Evolutionary conservation across 1,139 yeast genomes (phyloP).

Genomic region (Suhomyces kunorum): DNA sequence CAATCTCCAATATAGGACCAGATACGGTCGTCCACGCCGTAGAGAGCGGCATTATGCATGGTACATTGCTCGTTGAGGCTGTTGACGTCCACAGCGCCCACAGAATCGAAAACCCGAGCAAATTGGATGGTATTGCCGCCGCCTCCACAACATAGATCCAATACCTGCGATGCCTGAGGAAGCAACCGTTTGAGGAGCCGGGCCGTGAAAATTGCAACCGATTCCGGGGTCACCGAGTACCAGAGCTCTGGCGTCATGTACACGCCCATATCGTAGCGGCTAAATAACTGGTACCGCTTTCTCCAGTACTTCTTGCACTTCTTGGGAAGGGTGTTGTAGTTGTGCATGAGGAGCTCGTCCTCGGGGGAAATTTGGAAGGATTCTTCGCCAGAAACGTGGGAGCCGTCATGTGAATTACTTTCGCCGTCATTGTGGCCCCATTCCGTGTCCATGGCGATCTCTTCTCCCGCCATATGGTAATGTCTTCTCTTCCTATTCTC

Average conservation of each 20-base stretch:
- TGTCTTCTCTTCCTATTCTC: not conserved
- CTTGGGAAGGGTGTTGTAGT: slow-evolving; percentile 41
- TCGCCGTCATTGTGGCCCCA: no score
- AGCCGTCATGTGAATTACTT: no score
- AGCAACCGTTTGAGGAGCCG: slow-evolving; percentile 43
- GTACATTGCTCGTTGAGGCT: slow-evolving; percentile 66
- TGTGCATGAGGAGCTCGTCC: slow-evolving; percentile 43
- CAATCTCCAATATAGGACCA: slow-evolving; percentile 59
- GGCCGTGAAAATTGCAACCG: slow-evolving; percentile 65
- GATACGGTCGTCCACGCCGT: slow-evolving; percentile 55
- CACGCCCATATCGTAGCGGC: slow-evolving; percentile 67
- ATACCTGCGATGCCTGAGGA: slow-evolving; percentile 47
- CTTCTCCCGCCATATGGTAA: not conserved
- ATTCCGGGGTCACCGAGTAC: slow-evolving; percentile 92
- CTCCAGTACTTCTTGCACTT: slow-evolving; percentile 58
- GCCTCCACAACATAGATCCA: slow-evolving; percentile 92
- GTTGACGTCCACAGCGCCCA: slow-evolving; percentile 69
- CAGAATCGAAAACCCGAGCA: slow-evolving; percentile 57
- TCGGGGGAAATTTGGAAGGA: slow-evolving; percentile 24
- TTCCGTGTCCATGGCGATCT: no score
- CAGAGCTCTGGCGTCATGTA: slow-evolving; percentile 75
- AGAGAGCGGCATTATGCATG: slow-evolving; percentile 67
- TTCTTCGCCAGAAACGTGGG: slow-evolving; percentile 5
- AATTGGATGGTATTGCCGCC: slow-evolving; percentile 93
- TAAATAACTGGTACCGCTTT: slow-evolving; percentile 59